Evolutionary conservation across 441 rosid genomes (phyloP), one percentile per base, ranked within the genome.

Genomic region (Daphne laureola): DNA sequence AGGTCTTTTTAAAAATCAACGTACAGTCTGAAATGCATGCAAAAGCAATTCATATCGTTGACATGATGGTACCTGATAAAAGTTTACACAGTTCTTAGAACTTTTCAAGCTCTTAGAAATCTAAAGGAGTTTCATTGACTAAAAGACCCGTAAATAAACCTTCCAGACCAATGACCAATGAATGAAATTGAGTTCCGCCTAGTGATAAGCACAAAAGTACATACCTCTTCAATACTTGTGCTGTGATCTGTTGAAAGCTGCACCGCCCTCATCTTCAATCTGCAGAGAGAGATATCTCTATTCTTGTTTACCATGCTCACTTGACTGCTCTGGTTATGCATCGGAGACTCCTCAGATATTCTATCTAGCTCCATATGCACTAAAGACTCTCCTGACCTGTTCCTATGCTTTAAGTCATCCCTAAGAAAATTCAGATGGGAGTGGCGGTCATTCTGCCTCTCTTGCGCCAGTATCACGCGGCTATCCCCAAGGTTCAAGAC

Each of bases 401-500:
- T 90, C 71, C 83, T 73, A 59, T 80, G 78, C 79, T 73, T 76
- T 58, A 80, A 46, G 60, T 84, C 88, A 52, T 90, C 95, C 72
- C 65, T 85, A 8, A 60, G 65, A 69, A 66, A 74, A 71, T 55
- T 78, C 16, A 81, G 76, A 80, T 77, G 81, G 27, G 81, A 71
- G 51, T 85, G 80, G 49, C 89, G 89, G 75, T 90, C 97, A 62
- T 77, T 84, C 14, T 76, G 84, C 57, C 95, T 79, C 64, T 90
- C 96, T 63, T 90, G 95, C 36, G 96, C 96, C 71, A 90, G 77
- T 65, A 87, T 82, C 55, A 72, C 92, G 26, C 98, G 77, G 69
- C 95, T 87, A 71, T 90, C 98, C 47, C 98, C 98, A 65, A 90
- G 90, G 65, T 87, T 90, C 98, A 90, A 83, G 64, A 90, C 84